Conservation (phyloP, 1,139 yeast genomes). For the Dujonia santamariae region DNA sequence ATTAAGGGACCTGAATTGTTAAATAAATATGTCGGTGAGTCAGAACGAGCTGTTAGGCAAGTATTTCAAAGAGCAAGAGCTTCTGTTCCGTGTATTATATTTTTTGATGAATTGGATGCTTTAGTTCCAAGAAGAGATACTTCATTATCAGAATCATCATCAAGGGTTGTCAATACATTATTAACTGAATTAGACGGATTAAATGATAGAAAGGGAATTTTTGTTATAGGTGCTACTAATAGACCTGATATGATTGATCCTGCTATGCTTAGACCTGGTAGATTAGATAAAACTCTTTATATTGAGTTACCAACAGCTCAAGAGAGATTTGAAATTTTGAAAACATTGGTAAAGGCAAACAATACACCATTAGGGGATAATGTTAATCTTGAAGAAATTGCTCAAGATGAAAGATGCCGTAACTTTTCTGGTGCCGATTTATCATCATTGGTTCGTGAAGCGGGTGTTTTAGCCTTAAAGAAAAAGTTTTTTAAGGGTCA, state of each 20-base stretch:
- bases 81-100: conserved; percentile 90
- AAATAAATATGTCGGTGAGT: conserved; percentile 95
- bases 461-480: conserved; percentile 85
- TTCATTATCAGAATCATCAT: conserved; percentile 81
- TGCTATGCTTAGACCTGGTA: conserved; percentile 96
- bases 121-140: conserved; percentile 92
- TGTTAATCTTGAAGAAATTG: conserved; percentile 61
- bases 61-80: conserved; percentile 94
- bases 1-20: conserved; percentile 93
- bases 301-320: conserved; percentile 80
- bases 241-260: conserved; percentile 98
- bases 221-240: conserved; percentile 95
- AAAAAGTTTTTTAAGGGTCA: conserved; percentile 56
- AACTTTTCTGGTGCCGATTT: conserved; percentile 96
- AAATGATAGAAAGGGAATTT: conserved; percentile 88
- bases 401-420: conserved; percentile 75
- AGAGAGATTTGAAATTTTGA: conserved; percentile 79
- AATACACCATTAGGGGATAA: conserved; percentile 69
- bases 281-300: conserved; percentile 88
- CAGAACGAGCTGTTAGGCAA: conserved; percentile 92
- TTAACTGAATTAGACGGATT: conserved; percentile 94
- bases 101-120: conserved; percentile 95
- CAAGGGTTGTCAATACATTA: conserved; percentile 91
- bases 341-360: conserved; percentile 67
- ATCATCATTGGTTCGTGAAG: conserved; percentile 87